A percentile compares a stretch with the other conserved stretches of the same genome.
Conservation (phyloP, 129 eudicot genomes). For the Scalesia atractyloides region DNA sequence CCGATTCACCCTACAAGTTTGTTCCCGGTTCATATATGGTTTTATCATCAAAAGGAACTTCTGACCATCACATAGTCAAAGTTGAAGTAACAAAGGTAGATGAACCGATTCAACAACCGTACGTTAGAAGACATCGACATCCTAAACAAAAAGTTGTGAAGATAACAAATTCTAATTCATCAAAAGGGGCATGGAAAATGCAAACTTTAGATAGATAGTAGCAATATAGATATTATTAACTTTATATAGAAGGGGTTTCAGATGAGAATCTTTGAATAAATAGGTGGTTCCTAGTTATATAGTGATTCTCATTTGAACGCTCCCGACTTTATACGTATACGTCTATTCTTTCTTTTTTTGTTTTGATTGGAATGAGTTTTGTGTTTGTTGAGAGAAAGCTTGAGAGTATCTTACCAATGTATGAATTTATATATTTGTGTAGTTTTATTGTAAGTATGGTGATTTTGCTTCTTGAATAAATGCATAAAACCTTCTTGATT, state of each 20-base stretch:
- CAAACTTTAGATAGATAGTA: constrained; percentile 44
- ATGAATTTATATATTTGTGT: constrained; percentile 15
- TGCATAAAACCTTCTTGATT: neutral
- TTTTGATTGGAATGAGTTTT: constrained; percentile 25
- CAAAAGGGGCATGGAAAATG: constrained; percentile 75
- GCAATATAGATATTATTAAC: neutral
- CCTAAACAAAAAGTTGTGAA: constrained; percentile 60
- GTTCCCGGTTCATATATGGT: constrained; percentile 93
- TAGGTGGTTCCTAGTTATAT: neutral
- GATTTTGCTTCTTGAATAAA: constrained; percentile 20
- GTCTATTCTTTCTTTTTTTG: neutral
- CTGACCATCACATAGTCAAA: constrained; percentile 95
- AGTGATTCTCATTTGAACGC: neutral
- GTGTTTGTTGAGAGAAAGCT: constrained; percentile 20
- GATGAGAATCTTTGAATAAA: neutral
- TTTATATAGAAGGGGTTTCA: neutral
- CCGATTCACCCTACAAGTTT: constrained; percentile 70
- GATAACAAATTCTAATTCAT: constrained; percentile 57
- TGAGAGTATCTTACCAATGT: constrained; percentile 24
- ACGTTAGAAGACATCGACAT: constrained; percentile 35
- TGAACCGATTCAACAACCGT: constrained; percentile 26
- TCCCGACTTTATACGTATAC: neutral
- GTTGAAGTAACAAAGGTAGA: constrained; percentile 62
- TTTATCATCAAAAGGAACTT: constrained; percentile 89
- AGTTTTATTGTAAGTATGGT: constrained; percentile 20